These are phyloP conservation scores for Crithidia acanthocephali DNA, from an alignment of 208 protist genomes.

Conservation along the genomic window DNA sequence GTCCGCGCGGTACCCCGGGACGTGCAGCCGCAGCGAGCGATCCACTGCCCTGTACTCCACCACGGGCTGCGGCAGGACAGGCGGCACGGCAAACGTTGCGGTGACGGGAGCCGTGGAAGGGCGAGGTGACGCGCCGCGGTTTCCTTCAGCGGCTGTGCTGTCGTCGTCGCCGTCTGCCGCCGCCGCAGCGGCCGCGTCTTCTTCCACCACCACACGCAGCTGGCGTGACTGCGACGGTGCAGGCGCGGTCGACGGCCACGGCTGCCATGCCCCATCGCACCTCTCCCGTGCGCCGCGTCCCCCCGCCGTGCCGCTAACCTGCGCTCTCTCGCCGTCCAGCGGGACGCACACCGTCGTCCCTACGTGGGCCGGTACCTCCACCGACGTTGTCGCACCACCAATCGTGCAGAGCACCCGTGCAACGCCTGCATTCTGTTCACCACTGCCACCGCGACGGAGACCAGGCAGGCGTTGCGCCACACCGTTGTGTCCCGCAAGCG, in stretches of 20 bases:
- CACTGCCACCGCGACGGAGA: neutral
- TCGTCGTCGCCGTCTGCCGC: too few relatives aligned
- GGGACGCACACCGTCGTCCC: slow-evolving; percentile 12
- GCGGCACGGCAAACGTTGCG: slow-evolving; percentile 26
- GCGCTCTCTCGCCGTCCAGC: slow-evolving; percentile 9
- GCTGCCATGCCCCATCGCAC: neutral
- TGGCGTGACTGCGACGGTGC: slow-evolving; percentile 19
- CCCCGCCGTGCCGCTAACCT: neutral
- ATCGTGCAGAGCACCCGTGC: slow-evolving; percentile 1
- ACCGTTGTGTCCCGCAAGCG: neutral
- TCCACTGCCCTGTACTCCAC: slow-evolving; percentile 28
- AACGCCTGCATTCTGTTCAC: neutral
- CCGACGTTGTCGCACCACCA: neutral
- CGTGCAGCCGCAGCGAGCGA: slow-evolving; percentile 27
- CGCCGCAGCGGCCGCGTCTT: neutral
- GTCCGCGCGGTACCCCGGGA: slow-evolving; percentile 13
- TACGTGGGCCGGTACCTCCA: neutral
- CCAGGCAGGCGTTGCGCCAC: neutral
- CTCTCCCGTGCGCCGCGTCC: neutral
- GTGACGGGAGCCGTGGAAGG: neutral
- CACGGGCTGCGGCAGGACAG: slow-evolving; percentile 36
- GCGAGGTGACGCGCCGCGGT: neutral
- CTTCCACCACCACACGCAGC: slow-evolving; percentile 28
- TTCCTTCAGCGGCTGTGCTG: too few relatives aligned
- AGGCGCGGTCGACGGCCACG: slow-evolving; percentile 16